These are phyloP conservation scores for Favolaschia claudopus DNA, from an alignment of 768 basidiomycete species.

Conservation along the genomic window DNA sequence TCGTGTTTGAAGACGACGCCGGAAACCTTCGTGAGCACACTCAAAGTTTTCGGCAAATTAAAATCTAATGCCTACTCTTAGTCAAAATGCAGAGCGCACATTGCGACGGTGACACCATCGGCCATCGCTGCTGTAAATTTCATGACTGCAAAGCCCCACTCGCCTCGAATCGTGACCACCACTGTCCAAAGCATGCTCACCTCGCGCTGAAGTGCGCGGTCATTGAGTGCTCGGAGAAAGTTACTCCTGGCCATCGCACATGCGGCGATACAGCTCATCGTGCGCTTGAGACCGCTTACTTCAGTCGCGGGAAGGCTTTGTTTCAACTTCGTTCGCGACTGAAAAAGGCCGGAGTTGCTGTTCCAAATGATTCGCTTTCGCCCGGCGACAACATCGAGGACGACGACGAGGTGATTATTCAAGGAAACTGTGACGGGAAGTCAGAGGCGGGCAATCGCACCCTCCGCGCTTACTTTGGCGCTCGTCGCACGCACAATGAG, in stretches of 20 bases:
- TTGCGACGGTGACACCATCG: constrained; percentile 22
- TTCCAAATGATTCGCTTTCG: neutral
- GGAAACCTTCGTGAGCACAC: too few species aligned
- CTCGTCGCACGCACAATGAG: constrained; percentile 29
- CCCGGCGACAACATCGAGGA: neutral
- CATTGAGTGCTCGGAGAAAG: neutral
- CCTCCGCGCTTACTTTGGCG: neutral
- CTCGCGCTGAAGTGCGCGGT: neutral
- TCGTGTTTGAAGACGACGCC: too few species aligned
- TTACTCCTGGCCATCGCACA: constrained; percentile 13
- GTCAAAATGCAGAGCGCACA: neutral
- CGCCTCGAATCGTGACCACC: constrained; percentile 2
- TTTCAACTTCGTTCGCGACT: neutral
- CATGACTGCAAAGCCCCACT: constrained; percentile 24
- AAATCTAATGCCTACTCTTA: too few species aligned
- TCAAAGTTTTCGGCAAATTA: too few species aligned
- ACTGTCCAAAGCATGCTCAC: constrained; percentile 17
- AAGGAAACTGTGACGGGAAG: neutral
- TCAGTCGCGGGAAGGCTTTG: neutral
- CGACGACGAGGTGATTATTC: constrained; percentile 16
- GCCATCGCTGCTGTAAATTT: constrained; percentile 24
- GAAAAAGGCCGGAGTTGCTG: neutral
- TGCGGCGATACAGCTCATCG: neutral
- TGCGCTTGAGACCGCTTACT: neutral
- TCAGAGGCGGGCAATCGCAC: neutral